phyloP scores from a whole-genome alignment of 306 rosid genomes.

The Fragaria ananassa region DNA sequence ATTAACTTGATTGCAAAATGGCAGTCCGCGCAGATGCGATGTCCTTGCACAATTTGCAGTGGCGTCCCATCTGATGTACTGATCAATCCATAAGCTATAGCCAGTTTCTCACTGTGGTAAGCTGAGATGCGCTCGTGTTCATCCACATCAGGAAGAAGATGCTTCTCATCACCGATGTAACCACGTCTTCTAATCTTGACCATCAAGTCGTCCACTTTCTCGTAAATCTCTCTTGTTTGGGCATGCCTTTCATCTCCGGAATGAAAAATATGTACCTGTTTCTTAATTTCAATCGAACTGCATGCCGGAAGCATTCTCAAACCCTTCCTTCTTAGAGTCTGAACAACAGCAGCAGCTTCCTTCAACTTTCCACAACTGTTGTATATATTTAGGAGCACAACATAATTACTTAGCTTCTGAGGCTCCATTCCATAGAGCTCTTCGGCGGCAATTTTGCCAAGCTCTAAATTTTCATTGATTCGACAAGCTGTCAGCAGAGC shows the following conservation, averaged over 20 bases:
- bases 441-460: conserved; percentile 76
- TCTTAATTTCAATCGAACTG: conserved; percentile 74
- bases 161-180: conserved; percentile 36
- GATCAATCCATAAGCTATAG: conserved; percentile 73
- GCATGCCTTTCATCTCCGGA: conserved; percentile 59
- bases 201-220: conserved; percentile 60
- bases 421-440: conserved; percentile 79
- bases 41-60: conserved; percentile 71
- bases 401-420: conserved; percentile 64
- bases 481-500: conserved; percentile 87
- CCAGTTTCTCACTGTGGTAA: conserved; percentile 82
- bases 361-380: conserved; percentile 54
- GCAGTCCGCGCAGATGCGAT: conserved; percentile 71
- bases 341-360: conserved; percentile 83
- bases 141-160: conserved; percentile 74
- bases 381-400: conserved; percentile 71
- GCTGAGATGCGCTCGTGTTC: conserved; percentile 43
- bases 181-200: conserved; percentile 57
- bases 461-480: conserved; percentile 60
- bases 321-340: conserved; percentile 68
- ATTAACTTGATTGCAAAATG: conserved; percentile 74
- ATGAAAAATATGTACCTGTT: conserved; percentile 43
- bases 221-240: conserved; percentile 46
- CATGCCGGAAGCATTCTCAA: conserved; percentile 69
- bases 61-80: conserved; percentile 55